Percentiles rank a stretch among this genome's conserved stretches.
Evolutionary conservation across 495 filamentous ascomycete species (phyloP).

Genomic region (Apodospora peruviana): DNA sequence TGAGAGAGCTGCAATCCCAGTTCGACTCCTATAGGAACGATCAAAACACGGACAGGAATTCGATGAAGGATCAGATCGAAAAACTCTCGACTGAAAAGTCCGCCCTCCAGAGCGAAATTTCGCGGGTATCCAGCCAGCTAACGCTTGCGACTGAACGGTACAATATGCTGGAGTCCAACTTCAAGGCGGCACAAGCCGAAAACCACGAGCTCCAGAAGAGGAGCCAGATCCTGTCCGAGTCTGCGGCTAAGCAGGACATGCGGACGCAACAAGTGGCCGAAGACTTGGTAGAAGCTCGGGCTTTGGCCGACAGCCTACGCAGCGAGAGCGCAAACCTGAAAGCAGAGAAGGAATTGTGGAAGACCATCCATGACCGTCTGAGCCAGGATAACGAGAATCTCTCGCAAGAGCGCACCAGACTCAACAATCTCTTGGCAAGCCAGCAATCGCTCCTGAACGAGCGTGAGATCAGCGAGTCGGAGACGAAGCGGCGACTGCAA

Average conservation of each 20-base stretch:
- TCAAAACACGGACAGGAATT: constrained; percentile 67
- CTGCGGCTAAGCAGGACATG: constrained; percentile 81
- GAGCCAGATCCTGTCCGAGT: constrained; percentile 67
- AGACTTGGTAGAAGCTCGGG: constrained; percentile 82
- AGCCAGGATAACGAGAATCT: constrained; percentile 78
- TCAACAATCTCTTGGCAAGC: constrained; percentile 72
- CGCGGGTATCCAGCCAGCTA: constrained; percentile 72
- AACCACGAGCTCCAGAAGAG: constrained; percentile 80
- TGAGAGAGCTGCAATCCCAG: constrained; percentile 81
- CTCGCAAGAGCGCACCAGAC: constrained; percentile 72
- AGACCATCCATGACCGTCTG: constrained; percentile 81
- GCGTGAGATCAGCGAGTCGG: constrained; percentile 77
- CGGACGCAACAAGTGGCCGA: constrained; percentile 87
- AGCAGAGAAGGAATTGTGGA: constrained; percentile 87
- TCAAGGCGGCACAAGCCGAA: constrained; percentile 72
- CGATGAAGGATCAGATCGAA: constrained; percentile 81
- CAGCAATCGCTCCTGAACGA: constrained; percentile 86
- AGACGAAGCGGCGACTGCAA: constrained; percentile 73
- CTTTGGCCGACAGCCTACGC: constrained; percentile 76
- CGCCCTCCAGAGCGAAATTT: constrained; percentile 71
- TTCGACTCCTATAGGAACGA: constrained; percentile 89
- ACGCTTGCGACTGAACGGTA: constrained; percentile 75
- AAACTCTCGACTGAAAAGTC: constrained; percentile 75
- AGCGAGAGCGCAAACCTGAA: constrained; percentile 89
- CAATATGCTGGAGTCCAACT: constrained; percentile 87